Evolutionary conservation across 805 yeast species (phyloP), one percentile per base, ranked within the genome.

Genomic region (Ogataea paraovalis): DNA sequence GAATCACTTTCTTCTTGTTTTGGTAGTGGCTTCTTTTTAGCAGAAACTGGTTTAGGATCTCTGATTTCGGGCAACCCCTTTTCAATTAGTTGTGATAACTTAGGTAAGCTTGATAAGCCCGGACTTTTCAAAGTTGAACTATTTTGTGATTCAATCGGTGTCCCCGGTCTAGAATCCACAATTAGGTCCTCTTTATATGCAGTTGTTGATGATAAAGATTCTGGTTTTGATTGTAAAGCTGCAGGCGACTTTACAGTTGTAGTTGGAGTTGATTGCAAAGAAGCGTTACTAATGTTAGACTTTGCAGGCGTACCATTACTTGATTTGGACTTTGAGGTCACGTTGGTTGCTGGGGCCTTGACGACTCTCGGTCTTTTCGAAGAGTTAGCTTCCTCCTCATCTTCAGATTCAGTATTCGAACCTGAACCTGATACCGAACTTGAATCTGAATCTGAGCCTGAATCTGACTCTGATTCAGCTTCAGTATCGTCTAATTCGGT

Each of bases 1-100:
- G 57, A 48, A 21, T 60, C 34, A 30, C 6, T 9, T 5, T 30
- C 16, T 7, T 14, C 34, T 14, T 30, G 6, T 5, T 5, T 7
- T 16, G 12, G 21, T 5, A 16, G 22, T 22, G 16, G 20, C 21
- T 5, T 12, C 10, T 12, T 22, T 18, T 21, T 21, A 21, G 28
- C 16, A 23, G 12, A n/a, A 4, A 14, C 14, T 20, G 44, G 48
- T 18, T 48, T 47, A 4, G 48, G 43, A 27, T 82, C 87, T 46
- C 72, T 75, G 0, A 83, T 87, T 19, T 79, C 86, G 2, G 90
- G 90, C 12, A 83, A 74, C 3, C 87, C 89, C 44, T 83, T 70
- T n/a, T 75, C 71, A 4, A 75, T 82, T 49, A 84, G 66, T 50
- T 83, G 85, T 3, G 79, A 75, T 28, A 84, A 64, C 0, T 86